Conservation (phyloP, 306 rosid species). For the Arachis stenosperma region DNA sequence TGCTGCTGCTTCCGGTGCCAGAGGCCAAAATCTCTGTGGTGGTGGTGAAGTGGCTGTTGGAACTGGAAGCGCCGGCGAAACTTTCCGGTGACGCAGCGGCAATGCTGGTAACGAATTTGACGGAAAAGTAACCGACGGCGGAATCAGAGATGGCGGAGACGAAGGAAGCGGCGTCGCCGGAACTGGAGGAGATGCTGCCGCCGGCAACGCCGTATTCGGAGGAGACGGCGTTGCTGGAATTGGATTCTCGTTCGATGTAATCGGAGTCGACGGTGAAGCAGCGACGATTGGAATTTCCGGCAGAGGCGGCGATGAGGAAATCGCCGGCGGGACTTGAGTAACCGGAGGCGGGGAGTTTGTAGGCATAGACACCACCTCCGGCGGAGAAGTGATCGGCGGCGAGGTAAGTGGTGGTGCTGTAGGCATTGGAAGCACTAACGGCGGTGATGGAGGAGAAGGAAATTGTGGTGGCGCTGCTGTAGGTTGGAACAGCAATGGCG, state of each 20-base stretch:
- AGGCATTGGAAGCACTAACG: not conserved
- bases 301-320: slow-evolving; percentile 24
- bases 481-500: not conserved
- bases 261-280: slow-evolving; percentile 14
- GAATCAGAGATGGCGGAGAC: slow-evolving; percentile 17
- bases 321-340: not conserved
- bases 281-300: not conserved
- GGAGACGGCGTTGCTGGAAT: not conserved
- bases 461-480: slow-evolving; percentile 1
- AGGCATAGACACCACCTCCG: not conserved
- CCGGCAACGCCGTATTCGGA: not conserved
- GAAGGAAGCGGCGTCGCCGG: not conserved
- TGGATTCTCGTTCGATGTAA: not conserved
- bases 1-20: not conserved
- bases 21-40: not conserved
- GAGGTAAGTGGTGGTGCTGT: slow-evolving; percentile 7
- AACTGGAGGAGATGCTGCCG: slow-evolving; percentile 7
- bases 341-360: slow-evolving; percentile 13
- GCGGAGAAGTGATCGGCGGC: slow-evolving; percentile 1
- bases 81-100: not conserved
- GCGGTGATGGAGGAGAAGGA: slow-evolving; percentile 9
- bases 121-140: not conserved
- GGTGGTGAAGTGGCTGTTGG: slow-evolving; percentile 21
- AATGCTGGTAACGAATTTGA: not conserved
- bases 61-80: slow-evolving; percentile 19